Conservation (phyloP, 768 basidiomycete genomes). For the Suillus subluteus region DNA sequence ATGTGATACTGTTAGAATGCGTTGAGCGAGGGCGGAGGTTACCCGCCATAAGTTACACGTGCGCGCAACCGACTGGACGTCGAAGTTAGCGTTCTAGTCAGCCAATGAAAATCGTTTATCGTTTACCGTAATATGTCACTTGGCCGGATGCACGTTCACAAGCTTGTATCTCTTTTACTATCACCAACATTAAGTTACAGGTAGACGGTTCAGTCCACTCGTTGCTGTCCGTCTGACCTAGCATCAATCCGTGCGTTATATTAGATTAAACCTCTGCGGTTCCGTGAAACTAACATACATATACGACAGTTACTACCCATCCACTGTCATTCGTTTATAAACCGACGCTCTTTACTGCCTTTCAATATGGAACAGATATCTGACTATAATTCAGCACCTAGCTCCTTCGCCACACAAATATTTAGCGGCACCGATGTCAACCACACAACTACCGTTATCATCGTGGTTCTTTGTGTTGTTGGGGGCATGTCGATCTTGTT, state of each 20-base stretch:
- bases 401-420: background rate
- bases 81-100: background rate
- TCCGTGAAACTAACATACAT: background rate
- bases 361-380: background rate
- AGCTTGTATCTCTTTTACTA: background rate
- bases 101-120: background rate
- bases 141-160: background rate
- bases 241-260: background rate
- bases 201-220: background rate
- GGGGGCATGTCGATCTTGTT: conserved; percentile 43
- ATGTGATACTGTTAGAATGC: conserved; percentile 22
- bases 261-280: background rate
- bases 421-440: conserved; percentile 1
- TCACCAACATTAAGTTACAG: background rate
- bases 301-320: too few relatives aligned
- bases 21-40: conserved; percentile 21
- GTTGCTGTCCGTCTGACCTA: background rate
- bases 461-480: conserved; percentile 51
- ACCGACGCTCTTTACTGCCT: conserved; percentile 4
- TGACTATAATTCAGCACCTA: background rate
- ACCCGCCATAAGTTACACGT: conserved; percentile 12
- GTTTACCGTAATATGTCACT: background rate
- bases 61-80: too few relatives aligned
- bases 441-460: conserved; percentile 43
- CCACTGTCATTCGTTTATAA: background rate